Evolutionary conservation across 192 early-diverging fungal genomes (phyloP).

Genomic region (Umbelopsis sp.): DNA sequence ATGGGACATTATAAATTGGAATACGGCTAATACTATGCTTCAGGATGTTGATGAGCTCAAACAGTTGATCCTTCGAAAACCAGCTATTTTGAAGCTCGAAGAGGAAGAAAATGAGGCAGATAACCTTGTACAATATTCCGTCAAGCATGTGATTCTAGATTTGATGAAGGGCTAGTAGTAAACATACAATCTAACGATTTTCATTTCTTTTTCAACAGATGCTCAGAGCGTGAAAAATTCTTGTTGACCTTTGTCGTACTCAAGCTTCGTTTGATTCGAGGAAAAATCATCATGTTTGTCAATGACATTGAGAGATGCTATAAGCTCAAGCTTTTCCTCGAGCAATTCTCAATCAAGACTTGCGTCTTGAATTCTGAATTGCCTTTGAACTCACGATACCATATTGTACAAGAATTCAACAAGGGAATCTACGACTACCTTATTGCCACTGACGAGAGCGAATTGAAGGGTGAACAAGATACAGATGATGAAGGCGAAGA

Average conservation of each 20-base stretch:
- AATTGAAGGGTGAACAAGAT: conserved; percentile 66
- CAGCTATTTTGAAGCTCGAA: conserved; percentile 85
- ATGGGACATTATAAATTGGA: no score
- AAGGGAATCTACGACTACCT: conserved; percentile 93
- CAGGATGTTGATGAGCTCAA: conserved; percentile 87
- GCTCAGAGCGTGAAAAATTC: conserved; percentile 85
- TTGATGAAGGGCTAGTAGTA: background rate
- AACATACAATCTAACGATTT: background rate
- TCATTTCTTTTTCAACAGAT: conserved; percentile 34
- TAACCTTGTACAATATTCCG: conserved; percentile 76
- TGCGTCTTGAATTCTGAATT: conserved; percentile 95
- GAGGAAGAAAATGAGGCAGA: conserved; percentile 68
- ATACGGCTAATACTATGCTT: background rate
- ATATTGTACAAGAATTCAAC: conserved; percentile 98
- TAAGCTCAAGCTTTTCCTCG: conserved; percentile 89
- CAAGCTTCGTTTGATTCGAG: conserved; percentile 86
- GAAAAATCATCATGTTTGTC: conserved; percentile 94
- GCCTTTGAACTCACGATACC: conserved; percentile 88
- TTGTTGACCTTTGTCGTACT: conserved; percentile 86
- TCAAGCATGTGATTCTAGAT: conserved; percentile 41
- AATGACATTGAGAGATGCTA: conserved; percentile 95
- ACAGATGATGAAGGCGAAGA: conserved; percentile 62
- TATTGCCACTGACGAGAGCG: conserved; percentile 93
- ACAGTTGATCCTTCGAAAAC: conserved; percentile 75
- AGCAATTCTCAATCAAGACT: conserved; percentile 92